These are phyloP conservation scores for Tricladium varicosporioides DNA, from an alignment of 2,329 filamentous ascomycete genomes.

Conservation along the genomic window DNA sequence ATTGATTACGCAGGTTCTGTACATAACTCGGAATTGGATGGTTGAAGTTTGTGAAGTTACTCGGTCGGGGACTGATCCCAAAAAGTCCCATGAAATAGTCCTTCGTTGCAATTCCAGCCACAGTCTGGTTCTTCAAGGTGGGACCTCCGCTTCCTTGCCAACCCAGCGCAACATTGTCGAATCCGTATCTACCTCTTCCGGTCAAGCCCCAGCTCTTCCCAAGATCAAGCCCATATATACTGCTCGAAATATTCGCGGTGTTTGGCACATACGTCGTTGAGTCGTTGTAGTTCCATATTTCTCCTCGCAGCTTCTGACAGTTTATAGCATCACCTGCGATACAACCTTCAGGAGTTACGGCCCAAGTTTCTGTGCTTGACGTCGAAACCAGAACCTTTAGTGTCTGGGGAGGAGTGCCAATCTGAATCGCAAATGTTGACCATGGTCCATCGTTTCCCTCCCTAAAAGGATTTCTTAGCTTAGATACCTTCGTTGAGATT, in stretches of 20 bases:
- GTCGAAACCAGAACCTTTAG: slow-evolving; percentile 61
- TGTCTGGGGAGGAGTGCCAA: slow-evolving; percentile 50
- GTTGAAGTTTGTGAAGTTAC: slow-evolving; percentile 39
- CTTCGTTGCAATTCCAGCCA: slow-evolving; percentile 18
- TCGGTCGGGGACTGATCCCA: slow-evolving; percentile 38
- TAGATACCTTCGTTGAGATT: not conserved
- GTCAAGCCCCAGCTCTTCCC: slow-evolving; percentile 17
- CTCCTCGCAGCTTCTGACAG: slow-evolving; percentile 57
- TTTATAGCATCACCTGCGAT: slow-evolving; percentile 34
- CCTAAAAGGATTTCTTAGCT: slow-evolving; percentile 4
- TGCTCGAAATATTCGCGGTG: slow-evolving; percentile 2
- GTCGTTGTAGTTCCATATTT: slow-evolving; percentile 51
- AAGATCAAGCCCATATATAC: slow-evolving; percentile 12
- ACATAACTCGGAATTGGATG: slow-evolving; percentile 36
- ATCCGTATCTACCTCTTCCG: slow-evolving; percentile 21
- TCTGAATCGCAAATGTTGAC: slow-evolving; percentile 63
- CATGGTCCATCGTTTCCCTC: slow-evolving; percentile 65
- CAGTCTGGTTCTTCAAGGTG: slow-evolving; percentile 13
- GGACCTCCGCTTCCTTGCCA: slow-evolving; percentile 26
- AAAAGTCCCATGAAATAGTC: slow-evolving; percentile 35
- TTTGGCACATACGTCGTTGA: slow-evolving; percentile 52
- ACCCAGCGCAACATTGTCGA: slow-evolving; percentile 21
- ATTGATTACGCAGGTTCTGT: slow-evolving; percentile 36
- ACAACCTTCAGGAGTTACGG: slow-evolving; percentile 57
- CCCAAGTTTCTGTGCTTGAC: slow-evolving; percentile 66